Evolutionary conservation across 2,329 filamentous ascomycete genomes (phyloP), one percentile per base, ranked within the genome.

Genomic region (Fusarium camptoceras): DNA sequence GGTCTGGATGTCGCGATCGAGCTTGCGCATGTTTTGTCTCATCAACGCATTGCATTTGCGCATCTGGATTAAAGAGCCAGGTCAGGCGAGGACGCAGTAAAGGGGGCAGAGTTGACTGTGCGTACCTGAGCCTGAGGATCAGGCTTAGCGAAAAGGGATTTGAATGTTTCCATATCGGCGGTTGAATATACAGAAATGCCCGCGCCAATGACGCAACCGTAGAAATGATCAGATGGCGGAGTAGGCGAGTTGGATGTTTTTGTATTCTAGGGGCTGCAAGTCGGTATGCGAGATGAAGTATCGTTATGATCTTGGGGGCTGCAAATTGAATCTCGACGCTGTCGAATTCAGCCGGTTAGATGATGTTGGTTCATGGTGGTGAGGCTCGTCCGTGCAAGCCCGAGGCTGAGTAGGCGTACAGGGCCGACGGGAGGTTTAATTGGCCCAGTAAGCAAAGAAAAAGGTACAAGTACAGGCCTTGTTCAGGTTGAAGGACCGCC

Each of bases 21-120:
- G 88, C 78, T 97, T 95, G 77, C 96, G 94, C 68, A 94, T 92
- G 81, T 98, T 98, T 78, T 90, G 84, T 66, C 95, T 93, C 76
- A 99, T 92, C 67, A 98, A 88, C 66, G 89, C 85, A 81, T 98
- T 97, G 82, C 95, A 98, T 90, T 98, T 98, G 70, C 94, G 91
- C 82, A 96, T 91, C 95, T 99, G 75, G 51, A 56, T 31, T 34
- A 49, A 61, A 31, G 44, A 53, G 56, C 58, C 27, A 63, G 50
- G 49, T 54, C 20, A 24, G 27, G 48, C 43, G 37, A 22, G 43
- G 46, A 31, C 49, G 59, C 44, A 41, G 15, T 28, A 28, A 54
- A 46, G 31, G 3, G 11, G 27, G 22, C 14, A 25, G 20, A 30
- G 18, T 20, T 44, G 22, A 42, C 27, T 37, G 25, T 46, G 73